Percentiles rank a stretch among this genome's conserved stretches.
Conservation (phyloP, 768 basidiomycete genomes). For the Boletus pseudo-olivaceus region DNA sequence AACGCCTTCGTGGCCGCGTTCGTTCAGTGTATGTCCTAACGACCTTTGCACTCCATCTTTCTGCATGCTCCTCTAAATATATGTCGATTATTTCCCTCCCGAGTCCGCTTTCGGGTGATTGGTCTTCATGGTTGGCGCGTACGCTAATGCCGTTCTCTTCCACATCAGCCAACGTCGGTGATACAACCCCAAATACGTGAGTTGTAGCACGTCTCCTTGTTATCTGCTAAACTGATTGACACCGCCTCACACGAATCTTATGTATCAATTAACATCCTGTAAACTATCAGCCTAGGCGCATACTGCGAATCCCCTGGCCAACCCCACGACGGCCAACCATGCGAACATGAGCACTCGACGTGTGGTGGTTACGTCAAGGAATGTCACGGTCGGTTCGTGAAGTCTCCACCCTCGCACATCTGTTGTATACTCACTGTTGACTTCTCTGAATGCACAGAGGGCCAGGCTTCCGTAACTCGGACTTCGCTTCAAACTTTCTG, state of each 20-base stretch:
- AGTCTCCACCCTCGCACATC: neutral
- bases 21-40: slow-evolving; percentile 54
- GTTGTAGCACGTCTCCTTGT: slow-evolving; percentile 22
- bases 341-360: slow-evolving; percentile 70
- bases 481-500: slow-evolving; percentile 71
- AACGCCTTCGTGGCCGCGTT: slow-evolving; percentile 73
- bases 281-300: slow-evolving; percentile 50
- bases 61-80: neutral
- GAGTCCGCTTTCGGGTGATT: neutral
- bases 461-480: slow-evolving; percentile 70
- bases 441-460: slow-evolving; percentile 42
- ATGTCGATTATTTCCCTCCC: neutral
- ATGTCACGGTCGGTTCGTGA: slow-evolving; percentile 64
- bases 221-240: neutral
- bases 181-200: slow-evolving; percentile 77
- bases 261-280: neutral
- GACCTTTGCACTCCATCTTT: neutral
- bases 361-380: slow-evolving; percentile 66
- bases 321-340: slow-evolving; percentile 59
- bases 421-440: neutral
- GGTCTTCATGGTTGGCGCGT: neutral
- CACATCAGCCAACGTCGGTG: slow-evolving; percentile 68
- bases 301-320: slow-evolving; percentile 78
- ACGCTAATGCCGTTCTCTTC: neutral
- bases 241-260: slow-evolving; percentile 1